Percentiles rank a stretch among this genome's conserved stretches.
Evolutionary conservation across 2,329 filamentous ascomycete species (phyloP).

Genomic region (Dothistroma pini): DNA sequence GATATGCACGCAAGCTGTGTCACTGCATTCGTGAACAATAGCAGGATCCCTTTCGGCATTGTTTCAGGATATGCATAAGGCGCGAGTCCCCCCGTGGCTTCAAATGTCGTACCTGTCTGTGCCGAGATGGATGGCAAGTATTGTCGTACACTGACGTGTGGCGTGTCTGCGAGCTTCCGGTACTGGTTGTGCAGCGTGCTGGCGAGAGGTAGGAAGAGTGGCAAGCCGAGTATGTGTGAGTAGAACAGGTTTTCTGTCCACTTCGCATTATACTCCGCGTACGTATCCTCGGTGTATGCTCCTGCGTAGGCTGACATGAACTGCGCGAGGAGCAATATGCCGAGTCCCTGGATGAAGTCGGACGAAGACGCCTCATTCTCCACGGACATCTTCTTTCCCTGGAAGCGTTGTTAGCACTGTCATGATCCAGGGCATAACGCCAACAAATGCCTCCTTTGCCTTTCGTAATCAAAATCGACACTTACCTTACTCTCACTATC

Average conservation of each 20-base stretch:
- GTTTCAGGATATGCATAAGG: constrained; percentile 16
- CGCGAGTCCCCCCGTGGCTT: constrained; percentile 9
- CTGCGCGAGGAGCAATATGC: constrained; percentile 82
- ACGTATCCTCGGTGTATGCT: constrained; percentile 88
- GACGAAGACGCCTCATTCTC: constrained; percentile 40
- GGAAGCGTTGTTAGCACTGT: constrained; percentile 11
- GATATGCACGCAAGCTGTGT: constrained; percentile 95
- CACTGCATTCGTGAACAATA: constrained; percentile 70
- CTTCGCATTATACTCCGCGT: constrained; percentile 77
- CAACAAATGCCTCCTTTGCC: not conserved
- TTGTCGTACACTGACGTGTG: constrained; percentile 35
- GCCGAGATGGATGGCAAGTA: constrained; percentile 7
- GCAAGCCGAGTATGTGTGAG: constrained; percentile 71
- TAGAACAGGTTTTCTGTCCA: constrained; percentile 98
- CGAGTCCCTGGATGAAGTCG: constrained; percentile 66
- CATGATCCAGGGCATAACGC: not conserved
- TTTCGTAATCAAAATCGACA: not conserved
- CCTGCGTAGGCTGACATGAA: constrained; percentile 91
- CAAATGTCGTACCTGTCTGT: constrained; percentile 5
- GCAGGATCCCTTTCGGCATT: constrained; percentile 66
- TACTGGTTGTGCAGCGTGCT: constrained; percentile 64
- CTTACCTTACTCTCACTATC: constrained; percentile 79
- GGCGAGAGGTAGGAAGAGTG: constrained; percentile 71
- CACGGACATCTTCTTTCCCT: constrained; percentile 44
- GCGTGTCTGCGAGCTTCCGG: constrained; percentile 57